Base-by-base conservation (phyloP, 2,329 filamentous ascomycete species). In the Xylaria sp. region DNA sequence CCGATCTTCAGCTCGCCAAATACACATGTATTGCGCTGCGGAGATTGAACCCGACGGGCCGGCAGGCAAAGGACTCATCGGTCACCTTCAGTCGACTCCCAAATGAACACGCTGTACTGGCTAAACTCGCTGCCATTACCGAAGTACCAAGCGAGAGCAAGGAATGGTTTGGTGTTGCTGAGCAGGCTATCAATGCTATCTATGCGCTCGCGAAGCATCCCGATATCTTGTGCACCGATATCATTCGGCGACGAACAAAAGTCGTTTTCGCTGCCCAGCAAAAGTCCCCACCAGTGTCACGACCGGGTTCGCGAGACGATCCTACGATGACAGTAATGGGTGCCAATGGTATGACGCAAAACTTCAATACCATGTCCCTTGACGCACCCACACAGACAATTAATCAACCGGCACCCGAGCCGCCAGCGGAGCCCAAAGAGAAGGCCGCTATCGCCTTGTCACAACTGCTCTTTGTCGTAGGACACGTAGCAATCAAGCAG, bases 401-500 rank as follows among this genome's bases (percentile, higher is more conserved):
- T n/a, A 75, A 75, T 65, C 75, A 71, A 28, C 70, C 63, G 25
- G 12, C 68, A n/a, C 77, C 75, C 43, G 78, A 80, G 51, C 75
- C 78, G 18, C 71, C 77, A 6, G 80, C 71, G n/a, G 83, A 83
- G 72, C 80, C 84, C 9, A 89, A 86, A 76, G 88, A 91, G 36
- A 93, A 91, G 74, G 88, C 90, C 4, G 90, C 93, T 0, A 86
- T 94, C 56, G 90, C 89, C 0, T 85, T 99, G 1, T 97, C 96
- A 0, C 96, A 98, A 76, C 86, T 99, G 1, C 86, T 99, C 0
- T 98, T 98, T 78, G 92, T 97, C 43, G 95, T 98, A 36, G 96
- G 96, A 0, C 96, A 99, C 77, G 92, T 98, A 57, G 96, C 96
- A 15, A 96, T 99, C 78, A 99, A 99, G 83, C 97, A 99, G 79